phyloP scores from a whole-genome alignment of 768 basidiomycete genomes.

The Termitomyces eurrhizus region DNA sequence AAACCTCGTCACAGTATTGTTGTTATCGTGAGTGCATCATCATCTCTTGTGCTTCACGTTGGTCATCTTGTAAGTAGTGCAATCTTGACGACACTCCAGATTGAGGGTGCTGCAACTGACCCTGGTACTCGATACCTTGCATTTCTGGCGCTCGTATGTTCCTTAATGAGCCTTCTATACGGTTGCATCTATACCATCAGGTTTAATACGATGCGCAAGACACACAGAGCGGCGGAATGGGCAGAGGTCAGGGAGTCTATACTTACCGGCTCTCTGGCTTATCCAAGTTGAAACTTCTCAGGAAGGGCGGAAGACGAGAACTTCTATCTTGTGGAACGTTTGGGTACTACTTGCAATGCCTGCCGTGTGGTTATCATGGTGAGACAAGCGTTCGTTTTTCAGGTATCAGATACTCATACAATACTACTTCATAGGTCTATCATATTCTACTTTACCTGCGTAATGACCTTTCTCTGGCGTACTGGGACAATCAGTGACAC shows the following conservation, averaged over 20 bases:
- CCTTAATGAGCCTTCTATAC: conserved; percentile 56
- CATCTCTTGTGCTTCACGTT: neutral
- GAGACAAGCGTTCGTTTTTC: neutral
- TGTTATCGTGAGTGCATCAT: conserved; percentile 15
- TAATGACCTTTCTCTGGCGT: conserved; percentile 71
- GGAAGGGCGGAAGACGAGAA: conserved; percentile 47
- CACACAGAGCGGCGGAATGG: conserved; percentile 58
- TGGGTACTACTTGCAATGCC: conserved; percentile 65
- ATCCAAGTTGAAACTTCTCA: conserved; percentile 16
- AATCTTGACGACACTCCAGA: conserved; percentile 20
- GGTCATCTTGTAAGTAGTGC: conserved; percentile 9
- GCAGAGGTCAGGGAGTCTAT: conserved; percentile 39
- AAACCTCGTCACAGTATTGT: conserved; percentile 19
- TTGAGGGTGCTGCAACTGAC: conserved; percentile 36
- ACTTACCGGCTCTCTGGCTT: neutral
- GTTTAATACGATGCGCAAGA: conserved; percentile 58
- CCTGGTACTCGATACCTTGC: conserved; percentile 50
- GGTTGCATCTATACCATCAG: conserved; percentile 59
- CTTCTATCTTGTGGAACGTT: conserved; percentile 46
- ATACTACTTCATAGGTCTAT: conserved; percentile 50
- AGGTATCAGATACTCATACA: neutral
- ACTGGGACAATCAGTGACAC: conserved; percentile 43
- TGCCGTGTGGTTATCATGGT: conserved; percentile 70
- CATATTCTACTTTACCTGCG: conserved; percentile 57
- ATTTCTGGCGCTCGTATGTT: conserved; percentile 49